Evolutionary conservation across 768 basidiomycete species (phyloP).

Genomic region (Boletus reticuloceps): DNA sequence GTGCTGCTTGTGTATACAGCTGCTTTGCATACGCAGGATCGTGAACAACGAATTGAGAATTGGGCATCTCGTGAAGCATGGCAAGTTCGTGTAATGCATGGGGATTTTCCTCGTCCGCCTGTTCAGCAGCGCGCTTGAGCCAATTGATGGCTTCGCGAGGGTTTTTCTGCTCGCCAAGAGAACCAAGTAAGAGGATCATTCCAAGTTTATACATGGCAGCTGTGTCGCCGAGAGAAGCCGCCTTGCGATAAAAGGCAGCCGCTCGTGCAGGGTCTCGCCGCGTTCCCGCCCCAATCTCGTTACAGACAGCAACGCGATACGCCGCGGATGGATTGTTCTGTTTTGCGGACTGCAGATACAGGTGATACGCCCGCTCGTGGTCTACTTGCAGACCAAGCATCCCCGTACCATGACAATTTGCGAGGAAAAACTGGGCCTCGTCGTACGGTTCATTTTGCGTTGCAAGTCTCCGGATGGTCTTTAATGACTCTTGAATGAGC

Average conservation of each 20-base stretch:
- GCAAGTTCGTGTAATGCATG: conserved; percentile 98
- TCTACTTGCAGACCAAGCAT: conserved; percentile 94
- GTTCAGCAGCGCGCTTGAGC: conserved; percentile 92
- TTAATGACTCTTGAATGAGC: conserved; percentile 84
- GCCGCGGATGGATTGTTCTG: conserved; percentile 94
- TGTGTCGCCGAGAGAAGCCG: conserved; percentile 93
- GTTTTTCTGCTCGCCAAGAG: conserved; percentile 79
- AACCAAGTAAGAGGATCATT: conserved; percentile 89
- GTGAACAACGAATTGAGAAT: conserved; percentile 64
- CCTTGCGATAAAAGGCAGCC: conserved; percentile 94
- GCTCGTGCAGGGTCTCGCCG: conserved; percentile 84
- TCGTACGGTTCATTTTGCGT: conserved; percentile 90
- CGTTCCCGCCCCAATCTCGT: conserved; percentile 97
- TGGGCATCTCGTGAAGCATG: conserved; percentile 72
- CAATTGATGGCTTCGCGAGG: conserved; percentile 91
- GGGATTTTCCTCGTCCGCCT: conserved; percentile 97
- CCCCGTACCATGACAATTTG: conserved; percentile 95
- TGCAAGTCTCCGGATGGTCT: conserved; percentile 88
- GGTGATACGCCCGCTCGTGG: conserved; percentile 95
- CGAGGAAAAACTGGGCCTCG: conserved; percentile 98
- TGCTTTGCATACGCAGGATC: conserved; percentile 83
- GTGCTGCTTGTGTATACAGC: conserved; percentile 86
- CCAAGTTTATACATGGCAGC: conserved; percentile 99
- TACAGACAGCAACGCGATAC: conserved; percentile 97
- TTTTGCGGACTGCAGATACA: conserved; percentile 96